A percentile compares a stretch with the other conserved stretches of the same genome.
phyloP scores from a whole-genome alignment of 2,329 filamentous ascomycete genomes.

The Aspergillus spinulosporus region DNA sequence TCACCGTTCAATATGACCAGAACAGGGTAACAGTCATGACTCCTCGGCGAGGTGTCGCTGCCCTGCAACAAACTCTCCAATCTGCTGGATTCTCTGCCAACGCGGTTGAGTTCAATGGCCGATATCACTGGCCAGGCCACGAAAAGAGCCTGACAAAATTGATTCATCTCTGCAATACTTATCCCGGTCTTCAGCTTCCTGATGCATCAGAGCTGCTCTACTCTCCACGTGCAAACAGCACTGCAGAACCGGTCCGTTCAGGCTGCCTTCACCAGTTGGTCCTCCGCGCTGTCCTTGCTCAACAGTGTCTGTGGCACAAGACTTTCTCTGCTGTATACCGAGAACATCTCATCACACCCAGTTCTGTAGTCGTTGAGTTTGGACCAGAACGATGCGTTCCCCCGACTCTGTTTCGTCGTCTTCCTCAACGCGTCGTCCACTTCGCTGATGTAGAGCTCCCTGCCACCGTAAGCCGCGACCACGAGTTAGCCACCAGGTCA shows the following conservation, averaged over 20 bases:
- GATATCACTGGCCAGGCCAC: slow-evolving; percentile 23
- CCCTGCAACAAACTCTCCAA: slow-evolving; percentile 16
- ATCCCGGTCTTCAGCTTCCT: slow-evolving; percentile 16
- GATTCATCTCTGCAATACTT: slow-evolving; percentile 12
- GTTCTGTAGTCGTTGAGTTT: slow-evolving; percentile 20
- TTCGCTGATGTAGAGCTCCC: slow-evolving; percentile 18
- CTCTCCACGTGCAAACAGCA: slow-evolving; percentile 11
- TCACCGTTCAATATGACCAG: slow-evolving; percentile 20
- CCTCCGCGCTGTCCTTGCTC: slow-evolving; percentile 15
- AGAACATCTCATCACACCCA: slow-evolving; percentile 3
- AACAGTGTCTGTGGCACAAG: slow-evolving; percentile 19
- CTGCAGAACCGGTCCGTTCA: not conserved
- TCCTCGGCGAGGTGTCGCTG: slow-evolving; percentile 6
- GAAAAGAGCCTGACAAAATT: slow-evolving; percentile 8
- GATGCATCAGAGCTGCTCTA: slow-evolving; percentile 8
- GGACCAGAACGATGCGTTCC: slow-evolving; percentile 23
- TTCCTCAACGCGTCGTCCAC: slow-evolving; percentile 16
- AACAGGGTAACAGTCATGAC: slow-evolving; percentile 22
- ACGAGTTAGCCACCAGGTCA: slow-evolving; percentile 3
- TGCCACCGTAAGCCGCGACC: slow-evolving; percentile 2
- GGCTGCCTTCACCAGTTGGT: slow-evolving; percentile 16
- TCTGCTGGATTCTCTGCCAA: slow-evolving; percentile 15
- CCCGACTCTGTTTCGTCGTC: slow-evolving; percentile 16
- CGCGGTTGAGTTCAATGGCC: slow-evolving; percentile 22
- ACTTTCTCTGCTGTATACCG: slow-evolving; percentile 17